These are phyloP conservation scores for Coniosporium apollinis DNA, from an alignment of 495 filamentous ascomycete genomes.

Conservation along the genomic window DNA sequence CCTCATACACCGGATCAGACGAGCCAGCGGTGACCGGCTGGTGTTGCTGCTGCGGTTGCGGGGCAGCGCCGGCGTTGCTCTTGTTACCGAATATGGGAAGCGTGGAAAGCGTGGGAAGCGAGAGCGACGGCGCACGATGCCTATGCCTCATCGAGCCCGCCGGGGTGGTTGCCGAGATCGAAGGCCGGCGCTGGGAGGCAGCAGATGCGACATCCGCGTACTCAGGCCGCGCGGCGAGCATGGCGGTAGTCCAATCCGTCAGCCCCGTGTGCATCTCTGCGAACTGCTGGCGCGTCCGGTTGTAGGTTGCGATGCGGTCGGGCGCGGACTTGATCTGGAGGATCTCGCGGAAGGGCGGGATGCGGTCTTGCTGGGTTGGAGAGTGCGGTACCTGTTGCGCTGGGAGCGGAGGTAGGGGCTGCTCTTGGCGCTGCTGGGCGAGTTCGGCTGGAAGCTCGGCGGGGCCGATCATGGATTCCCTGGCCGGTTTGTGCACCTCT, in stretches of 20 bases:
- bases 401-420: no score
- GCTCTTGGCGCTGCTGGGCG: no score
- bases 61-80: conserved; percentile 8
- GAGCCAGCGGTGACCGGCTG: conserved; percentile 15
- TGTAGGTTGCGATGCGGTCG: conserved; percentile 52
- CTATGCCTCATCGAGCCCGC: conserved; percentile 2
- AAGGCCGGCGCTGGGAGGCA: conserved; percentile 5
- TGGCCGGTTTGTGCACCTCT: no score
- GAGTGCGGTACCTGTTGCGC: neutral
- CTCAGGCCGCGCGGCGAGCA: conserved; percentile 33
- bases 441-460: no score
- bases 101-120: conserved; percentile 1
- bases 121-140: conserved; percentile 3
- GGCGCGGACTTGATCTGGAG: conserved; percentile 38
- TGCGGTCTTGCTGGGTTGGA: neutral
- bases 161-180: conserved; percentile 1
- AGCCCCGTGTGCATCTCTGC: conserved; percentile 57
- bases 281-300: conserved; percentile 52
- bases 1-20: neutral
- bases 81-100: conserved; percentile 31
- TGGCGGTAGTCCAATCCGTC: conserved; percentile 48
- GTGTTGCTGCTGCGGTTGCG: conserved; percentile 32
- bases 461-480: no score
- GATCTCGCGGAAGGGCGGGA: conserved; percentile 48
- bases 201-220: conserved; percentile 28